phyloP scores from a whole-genome alignment of 306 rosid genomes.

The Acmispon strigosus region DNA sequence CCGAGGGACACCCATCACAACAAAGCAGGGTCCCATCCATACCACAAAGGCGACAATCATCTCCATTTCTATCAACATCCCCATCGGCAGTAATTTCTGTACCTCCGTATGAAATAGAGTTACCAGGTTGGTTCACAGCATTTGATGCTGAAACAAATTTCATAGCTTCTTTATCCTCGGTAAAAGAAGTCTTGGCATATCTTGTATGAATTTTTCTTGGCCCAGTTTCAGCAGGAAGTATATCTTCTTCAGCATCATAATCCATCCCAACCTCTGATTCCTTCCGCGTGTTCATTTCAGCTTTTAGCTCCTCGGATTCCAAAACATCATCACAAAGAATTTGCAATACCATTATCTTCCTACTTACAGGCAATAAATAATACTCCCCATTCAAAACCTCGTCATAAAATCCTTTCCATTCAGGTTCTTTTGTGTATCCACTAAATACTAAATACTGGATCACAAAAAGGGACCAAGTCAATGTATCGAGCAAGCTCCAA shows the following conservation, averaged over 20 bases:
- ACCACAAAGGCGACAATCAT: conserved; percentile 94
- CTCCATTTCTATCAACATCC: conserved; percentile 71
- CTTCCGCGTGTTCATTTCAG: conserved; percentile 73
- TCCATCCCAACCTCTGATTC: conserved; percentile 72
- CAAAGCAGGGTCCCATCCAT: conserved; percentile 97
- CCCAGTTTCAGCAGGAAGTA: conserved; percentile 42
- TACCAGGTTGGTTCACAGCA: conserved; percentile 31
- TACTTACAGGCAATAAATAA: conserved; percentile 56
- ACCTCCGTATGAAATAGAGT: conserved; percentile 25
- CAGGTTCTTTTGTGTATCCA: conserved; percentile 53
- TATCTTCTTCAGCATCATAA: conserved; percentile 64
- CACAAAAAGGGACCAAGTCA: conserved; percentile 88
- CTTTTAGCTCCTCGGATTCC: conserved; percentile 59
- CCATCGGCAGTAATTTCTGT: conserved; percentile 35
- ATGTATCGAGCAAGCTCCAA: conserved; percentile 77
- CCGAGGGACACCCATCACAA: conserved; percentile 98
- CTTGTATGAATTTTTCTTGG: conserved; percentile 75
- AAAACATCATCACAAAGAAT: conserved; percentile 73
- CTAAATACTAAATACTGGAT: conserved; percentile 59
- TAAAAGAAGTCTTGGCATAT: conserved; percentile 56
- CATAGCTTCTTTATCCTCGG: conserved; percentile 51
- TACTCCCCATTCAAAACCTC: conserved; percentile 63
- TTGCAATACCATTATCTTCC: conserved; percentile 75
- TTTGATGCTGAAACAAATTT: conserved; percentile 36
- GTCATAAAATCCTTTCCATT: conserved; percentile 63